These are phyloP conservation scores for Rhizopogon vesiculosus DNA, from an alignment of 768 basidiomycete species.

Conservation along the genomic window DNA sequence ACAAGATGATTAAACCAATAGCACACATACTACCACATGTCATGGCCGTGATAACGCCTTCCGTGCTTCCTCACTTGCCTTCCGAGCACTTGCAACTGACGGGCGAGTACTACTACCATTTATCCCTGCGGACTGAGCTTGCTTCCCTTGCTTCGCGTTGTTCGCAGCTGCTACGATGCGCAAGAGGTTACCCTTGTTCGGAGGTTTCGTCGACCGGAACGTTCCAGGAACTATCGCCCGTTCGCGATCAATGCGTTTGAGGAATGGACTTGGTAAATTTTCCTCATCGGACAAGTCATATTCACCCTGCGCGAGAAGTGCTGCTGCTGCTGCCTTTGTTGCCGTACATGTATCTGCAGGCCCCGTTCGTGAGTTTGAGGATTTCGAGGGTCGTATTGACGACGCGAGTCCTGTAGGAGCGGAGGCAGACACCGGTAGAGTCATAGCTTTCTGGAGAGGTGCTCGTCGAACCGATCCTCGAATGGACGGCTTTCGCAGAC, in stretches of 20 bases:
- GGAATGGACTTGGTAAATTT: conserved; percentile 81
- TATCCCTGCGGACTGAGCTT: conserved; percentile 8
- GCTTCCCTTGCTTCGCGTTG: conserved; percentile 25
- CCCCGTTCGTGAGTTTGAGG: conserved; percentile 10
- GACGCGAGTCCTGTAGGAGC: conserved; percentile 32
- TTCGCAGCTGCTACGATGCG: conserved; percentile 59
- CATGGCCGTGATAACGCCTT: conserved; percentile 36
- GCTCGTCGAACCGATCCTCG: conserved; percentile 35
- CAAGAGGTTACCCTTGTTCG: conserved; percentile 49
- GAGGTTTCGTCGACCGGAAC: conserved; percentile 30
- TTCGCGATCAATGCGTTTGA: conserved; percentile 52
- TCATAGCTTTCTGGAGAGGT: conserved; percentile 11
- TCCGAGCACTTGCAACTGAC: conserved; percentile 41
- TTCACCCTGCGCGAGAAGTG: conserved; percentile 30
- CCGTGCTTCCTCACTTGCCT: conserved; percentile 48
- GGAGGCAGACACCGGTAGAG: conserved; percentile 34
- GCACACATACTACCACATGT: not conserved
- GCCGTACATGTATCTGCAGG: not conserved
- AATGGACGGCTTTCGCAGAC: conserved; percentile 55
- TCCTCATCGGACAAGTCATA: conserved; percentile 78
- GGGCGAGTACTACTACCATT: conserved; percentile 24
- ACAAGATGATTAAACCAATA: not conserved
- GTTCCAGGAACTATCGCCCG: conserved; percentile 9
- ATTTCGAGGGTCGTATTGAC: conserved; percentile 15
- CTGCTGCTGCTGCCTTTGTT: conserved; percentile 9